Evolutionary conservation across 257 asterid species (phyloP).

Genomic region (Salvia hispanica): DNA sequence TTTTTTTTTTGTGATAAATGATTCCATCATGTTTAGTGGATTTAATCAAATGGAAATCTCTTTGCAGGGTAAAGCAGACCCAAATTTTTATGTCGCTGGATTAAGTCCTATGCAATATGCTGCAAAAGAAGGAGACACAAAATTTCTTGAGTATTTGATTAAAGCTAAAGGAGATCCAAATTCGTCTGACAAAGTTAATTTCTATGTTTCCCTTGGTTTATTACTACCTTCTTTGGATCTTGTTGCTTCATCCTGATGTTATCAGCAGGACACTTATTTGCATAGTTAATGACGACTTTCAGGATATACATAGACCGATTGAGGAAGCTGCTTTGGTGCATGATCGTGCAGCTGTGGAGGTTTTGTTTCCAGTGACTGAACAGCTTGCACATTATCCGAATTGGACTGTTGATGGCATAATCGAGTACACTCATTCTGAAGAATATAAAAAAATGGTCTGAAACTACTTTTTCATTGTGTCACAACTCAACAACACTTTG

Average conservation of each 20-base stretch:
- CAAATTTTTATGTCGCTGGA: constrained; percentile 15
- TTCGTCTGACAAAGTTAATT: background rate
- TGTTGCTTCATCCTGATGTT: no score
- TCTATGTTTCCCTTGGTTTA: background rate
- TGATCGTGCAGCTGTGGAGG: constrained; percentile 14
- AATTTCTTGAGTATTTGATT: constrained; percentile 21
- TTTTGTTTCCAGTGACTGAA: constrained; percentile 37
- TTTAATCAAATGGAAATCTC: no score
- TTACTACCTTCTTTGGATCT: no score
- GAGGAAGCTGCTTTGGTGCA: constrained; percentile 26
- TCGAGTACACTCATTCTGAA: constrained; percentile 20
- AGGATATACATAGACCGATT: constrained; percentile 17
- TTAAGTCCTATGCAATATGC: constrained; percentile 28
- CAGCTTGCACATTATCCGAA: constrained; percentile 23
- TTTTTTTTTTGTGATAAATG: no score
- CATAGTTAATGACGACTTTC: background rate
- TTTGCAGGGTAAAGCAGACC: no score
- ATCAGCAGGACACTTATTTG: no score
- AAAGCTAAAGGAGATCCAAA: constrained; percentile 35
- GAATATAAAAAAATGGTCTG: background rate
- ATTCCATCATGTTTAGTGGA: no score
- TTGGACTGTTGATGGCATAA: constrained; percentile 39
- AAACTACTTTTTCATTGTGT: no score
- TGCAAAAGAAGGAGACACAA: background rate
- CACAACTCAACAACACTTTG: no score